These are phyloP conservation scores for Colletotrichum falcatum DNA, from an alignment of 2,329 filamentous ascomycete genomes.

Conservation along the genomic window DNA sequence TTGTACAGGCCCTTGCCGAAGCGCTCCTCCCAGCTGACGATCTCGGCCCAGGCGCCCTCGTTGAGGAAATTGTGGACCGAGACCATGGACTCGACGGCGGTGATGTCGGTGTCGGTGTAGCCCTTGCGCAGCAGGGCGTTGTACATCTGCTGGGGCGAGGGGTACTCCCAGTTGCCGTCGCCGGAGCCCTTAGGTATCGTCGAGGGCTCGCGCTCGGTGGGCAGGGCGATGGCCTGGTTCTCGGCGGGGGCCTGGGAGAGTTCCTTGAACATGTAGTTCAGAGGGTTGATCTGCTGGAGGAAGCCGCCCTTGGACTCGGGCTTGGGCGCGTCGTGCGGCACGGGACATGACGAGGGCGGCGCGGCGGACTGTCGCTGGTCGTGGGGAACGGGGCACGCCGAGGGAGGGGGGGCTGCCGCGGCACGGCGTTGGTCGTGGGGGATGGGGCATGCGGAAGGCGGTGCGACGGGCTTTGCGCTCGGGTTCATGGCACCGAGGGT, in stretches of 20 bases:
- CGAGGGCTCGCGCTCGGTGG: conserved; percentile 84
- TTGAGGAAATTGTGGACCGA: conserved; percentile 98
- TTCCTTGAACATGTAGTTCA: conserved; percentile 96
- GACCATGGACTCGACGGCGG: conserved; percentile 96
- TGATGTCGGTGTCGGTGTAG: conserved; percentile 92
- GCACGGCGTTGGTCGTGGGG: conserved; percentile 44
- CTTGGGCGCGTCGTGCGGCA: conserved; percentile 55
- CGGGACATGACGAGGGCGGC: conserved; percentile 57
- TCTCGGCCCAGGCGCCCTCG: conserved; percentile 96
- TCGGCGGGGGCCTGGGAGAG: conserved; percentile 83
- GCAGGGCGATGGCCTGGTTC: conserved; percentile 79
- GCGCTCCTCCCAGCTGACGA: conserved; percentile 90
- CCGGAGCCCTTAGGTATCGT: conserved; percentile 90
- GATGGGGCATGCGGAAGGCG: conserved; percentile 49
- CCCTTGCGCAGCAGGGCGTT: conserved; percentile 97
- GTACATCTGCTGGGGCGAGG: conserved; percentile 99
- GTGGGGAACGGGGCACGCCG: conserved; percentile 50
- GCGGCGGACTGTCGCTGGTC: conserved; percentile 41
- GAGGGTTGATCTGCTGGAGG: conserved; percentile 70
- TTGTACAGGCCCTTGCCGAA: conserved; percentile 79
- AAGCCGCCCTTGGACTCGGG: conserved; percentile 59
- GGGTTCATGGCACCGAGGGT: conserved; percentile 61
- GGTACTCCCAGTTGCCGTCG: conserved; percentile 93
- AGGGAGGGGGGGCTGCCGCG: conserved; percentile 44
- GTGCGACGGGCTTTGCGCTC: conserved; percentile 44